Conservation (phyloP, 495 filamentous ascomycete genomes). For the Penicillium crystallinum region DNA sequence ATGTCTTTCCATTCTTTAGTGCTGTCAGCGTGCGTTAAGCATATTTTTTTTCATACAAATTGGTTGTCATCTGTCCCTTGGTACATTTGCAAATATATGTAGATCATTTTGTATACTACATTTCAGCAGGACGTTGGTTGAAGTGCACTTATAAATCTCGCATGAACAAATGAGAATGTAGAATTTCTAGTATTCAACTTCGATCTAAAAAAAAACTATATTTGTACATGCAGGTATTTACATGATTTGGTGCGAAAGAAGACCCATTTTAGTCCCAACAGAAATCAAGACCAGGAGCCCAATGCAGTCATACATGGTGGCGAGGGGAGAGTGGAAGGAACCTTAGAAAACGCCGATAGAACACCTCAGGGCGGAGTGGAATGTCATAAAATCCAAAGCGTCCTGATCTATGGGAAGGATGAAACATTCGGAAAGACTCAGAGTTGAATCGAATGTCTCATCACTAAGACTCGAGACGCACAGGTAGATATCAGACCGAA, state of each 20-base stretch:
- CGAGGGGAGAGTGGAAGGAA: constrained; percentile 34
- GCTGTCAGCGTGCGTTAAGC: no score
- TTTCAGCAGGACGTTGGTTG: no score
- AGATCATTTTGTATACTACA: no score
- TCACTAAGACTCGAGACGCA: neutral
- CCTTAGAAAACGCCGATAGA: constrained; percentile 28
- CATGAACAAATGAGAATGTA: no score
- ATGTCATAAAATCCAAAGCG: constrained; percentile 21
- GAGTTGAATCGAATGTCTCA: neutral
- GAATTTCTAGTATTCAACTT: no score
- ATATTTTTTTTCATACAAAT: no score
- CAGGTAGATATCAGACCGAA: constrained; percentile 11
- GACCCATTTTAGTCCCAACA: neutral
- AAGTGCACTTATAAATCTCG: no score
- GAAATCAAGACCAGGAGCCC: neutral
- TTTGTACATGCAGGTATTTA: no score
- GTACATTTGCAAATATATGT: no score
- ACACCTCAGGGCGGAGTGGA: constrained; percentile 21
- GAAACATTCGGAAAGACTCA: constrained; percentile 3
- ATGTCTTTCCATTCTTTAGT: neutral
- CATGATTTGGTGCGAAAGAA: neutral
- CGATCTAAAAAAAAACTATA: no score
- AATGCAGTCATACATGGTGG: constrained; percentile 12
- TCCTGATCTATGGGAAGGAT: constrained; percentile 20
- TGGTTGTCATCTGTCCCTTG: no score